Percentiles rank a stretch among this genome's conserved stretches.
Evolutionary conservation across 2,329 filamentous ascomycete genomes (phyloP).

Genomic region (Atkinsonella hypoxylon): DNA sequence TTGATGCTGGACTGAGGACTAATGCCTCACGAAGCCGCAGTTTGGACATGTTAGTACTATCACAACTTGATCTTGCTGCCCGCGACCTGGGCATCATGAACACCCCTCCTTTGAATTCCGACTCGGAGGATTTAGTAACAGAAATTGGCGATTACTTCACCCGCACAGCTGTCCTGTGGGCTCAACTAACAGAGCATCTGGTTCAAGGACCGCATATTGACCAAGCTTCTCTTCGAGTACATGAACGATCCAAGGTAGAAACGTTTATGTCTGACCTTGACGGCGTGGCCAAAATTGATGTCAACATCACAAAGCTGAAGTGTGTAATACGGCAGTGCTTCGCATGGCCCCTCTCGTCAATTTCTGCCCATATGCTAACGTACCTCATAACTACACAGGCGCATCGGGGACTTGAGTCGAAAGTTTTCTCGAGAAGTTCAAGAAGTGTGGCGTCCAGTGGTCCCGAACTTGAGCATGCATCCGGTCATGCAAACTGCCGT

Average conservation of each 20-base stretch:
- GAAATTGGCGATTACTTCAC: conserved; percentile 25
- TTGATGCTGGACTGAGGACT: conserved; percentile 16
- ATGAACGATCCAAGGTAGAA: conserved; percentile 14
- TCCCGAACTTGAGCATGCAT: conserved; percentile 7
- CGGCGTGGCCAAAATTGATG: conserved; percentile 19
- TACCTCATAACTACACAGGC: conserved; percentile 12
- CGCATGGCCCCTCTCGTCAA: not conserved
- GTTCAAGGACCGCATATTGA: conserved; percentile 21
- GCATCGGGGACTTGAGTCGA: conserved; percentile 22
- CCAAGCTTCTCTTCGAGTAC: conserved; percentile 16
- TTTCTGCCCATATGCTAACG: not conserved
- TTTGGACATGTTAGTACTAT: conserved; percentile 18
- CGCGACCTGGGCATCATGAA: conserved; percentile 13
- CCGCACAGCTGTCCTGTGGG: conserved; percentile 22
- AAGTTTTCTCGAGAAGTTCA: conserved; percentile 23
- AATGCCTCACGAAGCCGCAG: conserved; percentile 2
- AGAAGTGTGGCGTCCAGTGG: conserved; percentile 17
- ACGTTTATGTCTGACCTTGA: conserved; percentile 18
- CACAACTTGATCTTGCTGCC: conserved; percentile 16
- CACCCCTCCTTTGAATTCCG: conserved; percentile 7
- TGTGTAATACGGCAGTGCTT: conserved; percentile 12
- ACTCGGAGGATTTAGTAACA: conserved; percentile 18
- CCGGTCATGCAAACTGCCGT: conserved; percentile 11
- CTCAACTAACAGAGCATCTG: conserved; percentile 22
- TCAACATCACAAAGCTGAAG: conserved; percentile 22